Evolutionary conservation across 371 early-diverging fungal species (phyloP), one percentile per base, ranked within the genome.

Genomic region (Apophysomyces trapeziformis): DNA sequence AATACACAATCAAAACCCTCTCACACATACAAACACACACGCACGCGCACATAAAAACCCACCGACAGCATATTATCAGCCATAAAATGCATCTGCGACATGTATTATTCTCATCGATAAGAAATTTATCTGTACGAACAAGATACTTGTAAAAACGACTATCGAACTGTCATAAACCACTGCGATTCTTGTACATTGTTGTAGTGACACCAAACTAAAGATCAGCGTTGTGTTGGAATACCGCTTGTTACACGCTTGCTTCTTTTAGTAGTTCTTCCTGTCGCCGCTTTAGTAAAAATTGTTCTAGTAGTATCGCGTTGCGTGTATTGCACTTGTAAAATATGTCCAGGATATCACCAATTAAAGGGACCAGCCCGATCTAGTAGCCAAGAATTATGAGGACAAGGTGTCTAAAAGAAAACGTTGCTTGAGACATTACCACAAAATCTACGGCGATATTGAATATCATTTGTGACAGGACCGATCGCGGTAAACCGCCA

Each of bases 251-350:
- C 54, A 21, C 54, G 21, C 21, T 50, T 21, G 54, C 54, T 21
- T 50, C 54, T 50, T 50, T 16, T 21, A 50, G 21, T 21, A 50
- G 21, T 21, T 50, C 54, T 60, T 71, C 59, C 45, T 65, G 68
- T 46, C 68, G 64, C 60, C 79, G 57, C 16, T 70, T 66, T 3
- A 77, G 61, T 13, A 85, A 61, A 65, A 71, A 79, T 2, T 70
- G 59, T 21, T 85, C 79, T 11, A 85, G 60, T 9, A 85, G 43
- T 5, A 76, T 61, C 1, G 83, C 76, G 68, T 85, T 85, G 38
- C 77, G 72, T 4, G 79, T 80, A 62, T 85, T 85, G 59, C 80
- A 77, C 67, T 82, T 85, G 61, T 74, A 82, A 61, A 82, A 63
- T 43, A 77, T 73, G 62, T 85, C 85, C 58, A 77, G 26, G 6